Conservation (phyloP, 352 stramenopile genomes). For the Phytophthora palmivora region DNA sequence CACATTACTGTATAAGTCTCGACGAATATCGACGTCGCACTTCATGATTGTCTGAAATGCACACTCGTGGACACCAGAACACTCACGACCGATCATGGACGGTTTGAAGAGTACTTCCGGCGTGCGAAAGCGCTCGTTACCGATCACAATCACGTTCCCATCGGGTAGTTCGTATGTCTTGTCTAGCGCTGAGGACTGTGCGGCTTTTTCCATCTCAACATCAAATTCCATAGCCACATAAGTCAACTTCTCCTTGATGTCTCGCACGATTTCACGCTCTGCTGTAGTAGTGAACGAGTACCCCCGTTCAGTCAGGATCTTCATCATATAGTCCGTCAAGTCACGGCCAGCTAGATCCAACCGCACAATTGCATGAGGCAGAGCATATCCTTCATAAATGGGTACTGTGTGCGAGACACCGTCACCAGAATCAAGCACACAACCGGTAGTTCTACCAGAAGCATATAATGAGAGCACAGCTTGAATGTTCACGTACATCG, state of each 20-base stretch:
- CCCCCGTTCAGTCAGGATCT: conserved; percentile 94
- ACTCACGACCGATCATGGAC: conserved; percentile 92
- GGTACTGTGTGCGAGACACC: conserved; percentile 94
- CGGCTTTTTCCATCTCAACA: conserved; percentile 92
- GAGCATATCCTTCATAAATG: conserved; percentile 97
- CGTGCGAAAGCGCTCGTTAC: conserved; percentile 95
- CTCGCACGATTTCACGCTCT: conserved; percentile 94
- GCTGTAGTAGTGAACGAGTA: conserved; percentile 95
- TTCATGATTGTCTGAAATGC: conserved; percentile 89
- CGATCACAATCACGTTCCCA: conserved; percentile 97
- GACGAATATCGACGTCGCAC: conserved; percentile 92
- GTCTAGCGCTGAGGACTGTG: conserved; percentile 79
- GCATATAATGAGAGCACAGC: conserved; percentile 96
- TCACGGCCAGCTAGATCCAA: conserved; percentile 94
- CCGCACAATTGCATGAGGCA: conserved; percentile 94
- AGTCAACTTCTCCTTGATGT: conserved; percentile 98
- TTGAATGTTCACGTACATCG: conserved; percentile 95
- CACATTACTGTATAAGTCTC: conserved; percentile 97
- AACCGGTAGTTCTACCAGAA: conserved; percentile 94
- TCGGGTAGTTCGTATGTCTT: conserved; percentile 98
- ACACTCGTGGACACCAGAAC: conserved; percentile 82
- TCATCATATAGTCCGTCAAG: conserved; percentile 97
- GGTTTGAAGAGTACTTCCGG: conserved; percentile 97
- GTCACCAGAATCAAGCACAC: conserved; percentile 95
- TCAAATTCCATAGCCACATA: conserved; percentile 96